Base-by-base conservation (phyloP, 306 rosid species). In the Pachyrhizus erosus region DNA sequence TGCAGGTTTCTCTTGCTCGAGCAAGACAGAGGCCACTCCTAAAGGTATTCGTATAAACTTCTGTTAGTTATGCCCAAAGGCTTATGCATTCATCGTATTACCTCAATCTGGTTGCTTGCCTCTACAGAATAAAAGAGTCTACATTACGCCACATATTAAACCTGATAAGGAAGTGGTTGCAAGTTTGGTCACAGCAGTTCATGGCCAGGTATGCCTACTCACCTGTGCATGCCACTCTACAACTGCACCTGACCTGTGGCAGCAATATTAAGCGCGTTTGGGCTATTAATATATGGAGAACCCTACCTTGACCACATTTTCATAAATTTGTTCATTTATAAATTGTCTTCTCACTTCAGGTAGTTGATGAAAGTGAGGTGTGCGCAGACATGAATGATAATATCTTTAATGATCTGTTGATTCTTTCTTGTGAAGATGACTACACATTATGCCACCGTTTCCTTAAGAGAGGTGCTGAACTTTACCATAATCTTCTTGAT, bases 1-100 rank as follows among this genome's bases (percentile, higher is more conserved):
- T 96, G 99, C 91, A 91, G 17, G 85, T 75, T 65, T 93, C 99
- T 34, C 87, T 96, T 84, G 83, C 92, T 42, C 86, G 57, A 82
- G 99, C 99, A 40, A 85, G 87, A 84, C 87, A 86, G 66, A 85
- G 75, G 76, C 94, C 97, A 54, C 94, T 96, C 77, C 83, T 93
- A 46, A 82, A 84, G 93, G 99, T 96, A 85, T 76, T 60, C 52
- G 1, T 75, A 42, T 48, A 46, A 49, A 37, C 21, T 57, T 79
- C 8, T n/a, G 23, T 58, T 43, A 24, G 64, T 64, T 81, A 70
- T 70, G 64, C 54, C 52, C 73, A 75, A 75, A 49, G 45, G 78
- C 45, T 67, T 58, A 13, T 58, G 42, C 51, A 57, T 76, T 83
- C 13, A 61, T 71, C 33, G 54, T 65, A 54, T 49, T 66, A 11